Evolutionary conservation across 306 rosid genomes (phyloP).

Genomic region (Ziziphus jujuba): DNA sequence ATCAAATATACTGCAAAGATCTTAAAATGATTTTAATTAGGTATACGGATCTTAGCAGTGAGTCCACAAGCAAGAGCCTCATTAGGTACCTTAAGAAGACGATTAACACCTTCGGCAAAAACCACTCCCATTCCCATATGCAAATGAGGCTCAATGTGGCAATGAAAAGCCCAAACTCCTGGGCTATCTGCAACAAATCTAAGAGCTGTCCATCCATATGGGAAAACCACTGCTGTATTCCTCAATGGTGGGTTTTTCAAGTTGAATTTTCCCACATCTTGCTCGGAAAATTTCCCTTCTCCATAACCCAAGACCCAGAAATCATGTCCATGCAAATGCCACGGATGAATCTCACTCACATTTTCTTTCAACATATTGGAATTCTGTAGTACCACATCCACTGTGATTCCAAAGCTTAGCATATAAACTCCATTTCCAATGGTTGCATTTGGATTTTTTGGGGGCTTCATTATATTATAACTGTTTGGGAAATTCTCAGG

Average conservation of each 20-base stretch:
- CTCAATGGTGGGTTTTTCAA: constrained; percentile 66
- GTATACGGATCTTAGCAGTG: constrained; percentile 37
- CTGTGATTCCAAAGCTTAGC: constrained; percentile 24
- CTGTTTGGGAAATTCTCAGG: constrained; percentile 37
- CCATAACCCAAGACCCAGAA: constrained; percentile 90
- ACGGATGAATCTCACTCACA: constrained; percentile 77
- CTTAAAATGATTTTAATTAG: too few relatives aligned
- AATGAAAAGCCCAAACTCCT: constrained; percentile 86
- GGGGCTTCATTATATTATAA: constrained; percentile 49
- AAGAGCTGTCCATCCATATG: constrained; percentile 79
- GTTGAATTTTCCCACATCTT: constrained; percentile 46
- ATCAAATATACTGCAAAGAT: too few relatives aligned
- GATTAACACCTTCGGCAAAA: constrained; percentile 52
- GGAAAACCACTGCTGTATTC: constrained; percentile 65
- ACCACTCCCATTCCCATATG: constrained; percentile 90
- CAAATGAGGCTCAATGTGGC: constrained; percentile 85
- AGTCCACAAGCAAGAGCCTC: constrained; percentile 59
- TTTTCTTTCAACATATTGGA: constrained; percentile 41
- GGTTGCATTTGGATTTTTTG: constrained; percentile 35
- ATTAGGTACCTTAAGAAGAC: constrained; percentile 33
- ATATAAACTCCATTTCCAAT: constrained; percentile 53
- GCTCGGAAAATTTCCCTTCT: constrained; percentile 55
- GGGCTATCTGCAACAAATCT: constrained; percentile 78
- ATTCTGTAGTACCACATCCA: constrained; percentile 73
- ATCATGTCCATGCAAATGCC: constrained; percentile 93